phyloP scores from a whole-genome alignment of 495 filamentous ascomycete genomes.

The Xylaria flabelliformis region DNA sequence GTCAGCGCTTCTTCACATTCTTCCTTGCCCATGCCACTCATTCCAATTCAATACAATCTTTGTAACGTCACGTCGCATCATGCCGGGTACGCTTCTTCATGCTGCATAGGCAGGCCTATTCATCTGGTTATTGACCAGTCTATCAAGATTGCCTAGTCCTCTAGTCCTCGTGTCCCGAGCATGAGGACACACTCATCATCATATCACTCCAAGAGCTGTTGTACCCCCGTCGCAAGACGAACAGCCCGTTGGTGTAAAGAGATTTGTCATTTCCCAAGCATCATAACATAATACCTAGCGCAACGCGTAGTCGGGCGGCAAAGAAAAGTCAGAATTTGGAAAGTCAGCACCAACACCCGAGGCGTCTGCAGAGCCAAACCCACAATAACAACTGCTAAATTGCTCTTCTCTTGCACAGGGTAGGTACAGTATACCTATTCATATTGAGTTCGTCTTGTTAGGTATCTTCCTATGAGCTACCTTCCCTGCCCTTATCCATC shows the following conservation, averaged over 20 bases:
- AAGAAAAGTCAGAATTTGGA: conserved; percentile 15
- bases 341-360: conserved; percentile 24
- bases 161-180: neutral
- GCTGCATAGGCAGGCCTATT: conserved; percentile 19
- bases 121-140: conserved; percentile 21
- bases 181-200: conserved; percentile 27
- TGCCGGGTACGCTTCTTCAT: conserved; percentile 26
- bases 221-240: conserved; percentile 18
- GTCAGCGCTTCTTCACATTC: conserved; percentile 13
- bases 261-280: conserved; percentile 30
- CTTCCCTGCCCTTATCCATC: neutral
- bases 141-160: conserved; percentile 17
- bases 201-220: conserved; percentile 22
- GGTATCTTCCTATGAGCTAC: neutral
- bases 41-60: conserved; percentile 18
- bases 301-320: conserved; percentile 15
- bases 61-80: conserved; percentile 29
- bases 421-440: conserved; percentile 6
- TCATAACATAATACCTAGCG: conserved; percentile 27
- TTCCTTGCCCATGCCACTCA: conserved; percentile 16
- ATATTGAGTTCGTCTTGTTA: conserved; percentile 5
- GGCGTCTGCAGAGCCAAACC: conserved; percentile 21
- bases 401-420: conserved; percentile 16
- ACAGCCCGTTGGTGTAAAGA: conserved; percentile 22
- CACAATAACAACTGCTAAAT: conserved; percentile 10